Evolutionary conservation across 306 rosid species (phyloP).

Genomic region (peach (Prunus persica)): Prunus_persica_NCBIv2 NC_034013.1:14363501-14364000

Average conservation of each 20-base stretch:
- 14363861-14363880: not conserved
- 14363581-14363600: not conserved
- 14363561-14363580: not conserved
- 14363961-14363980: slow-evolving; percentile 29
- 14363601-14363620: not conserved
- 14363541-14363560: not conserved
- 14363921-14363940: slow-evolving; percentile 49
- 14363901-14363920: slow-evolving; percentile 29
- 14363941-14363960: slow-evolving; percentile 30
- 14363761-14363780: not conserved
- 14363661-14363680: slow-evolving; percentile 9
- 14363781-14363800: not conserved
- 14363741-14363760: not conserved
- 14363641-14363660: slow-evolving; percentile 26
- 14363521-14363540: not conserved
- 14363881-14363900: slow-evolving; percentile 54
- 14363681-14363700: too few relatives aligned
- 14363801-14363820: slow-evolving; percentile 21
- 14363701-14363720: not conserved
- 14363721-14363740: not conserved
- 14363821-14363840: slow-evolving; percentile 2
- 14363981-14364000: slow-evolving; percentile 52
- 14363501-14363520: not conserved
- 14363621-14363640: not conserved
- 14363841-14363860: not conserved